A percentile compares a stretch with the other conserved stretches of the same genome.
phyloP scores from a whole-genome alignment of 208 protist species.

The Wallacemonas sp. region DNA sequence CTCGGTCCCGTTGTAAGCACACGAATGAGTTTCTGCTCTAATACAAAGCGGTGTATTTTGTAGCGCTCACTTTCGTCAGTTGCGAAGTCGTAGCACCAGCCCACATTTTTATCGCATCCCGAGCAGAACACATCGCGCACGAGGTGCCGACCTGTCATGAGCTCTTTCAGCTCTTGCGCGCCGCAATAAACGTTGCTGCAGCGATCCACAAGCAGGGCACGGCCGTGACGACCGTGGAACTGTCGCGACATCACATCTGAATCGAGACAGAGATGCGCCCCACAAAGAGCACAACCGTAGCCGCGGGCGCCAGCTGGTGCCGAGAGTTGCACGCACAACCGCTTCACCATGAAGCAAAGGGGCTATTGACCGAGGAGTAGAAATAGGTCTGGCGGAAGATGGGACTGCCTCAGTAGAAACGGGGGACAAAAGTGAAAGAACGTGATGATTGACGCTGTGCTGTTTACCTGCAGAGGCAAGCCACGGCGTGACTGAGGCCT shows the following conservation, averaged over 20 bases:
- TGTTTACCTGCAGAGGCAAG: no score
- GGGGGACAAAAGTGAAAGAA: no score
- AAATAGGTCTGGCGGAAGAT: not conserved
- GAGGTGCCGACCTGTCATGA: conserved; percentile 78
- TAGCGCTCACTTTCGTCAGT: conserved; percentile 76
- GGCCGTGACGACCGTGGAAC: conserved; percentile 75
- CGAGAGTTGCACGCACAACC: conserved; percentile 41
- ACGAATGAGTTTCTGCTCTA: conserved; percentile 65
- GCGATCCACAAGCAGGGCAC: conserved; percentile 66
- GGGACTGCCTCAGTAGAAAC: no score
- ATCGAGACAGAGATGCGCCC: conserved; percentile 60
- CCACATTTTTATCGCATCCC: conserved; percentile 71
- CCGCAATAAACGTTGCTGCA: conserved; percentile 80
- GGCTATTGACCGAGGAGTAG: not conserved
- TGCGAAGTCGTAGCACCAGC: conserved; percentile 85
- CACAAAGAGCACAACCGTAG: conserved; percentile 76
- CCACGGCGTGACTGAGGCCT: no score
- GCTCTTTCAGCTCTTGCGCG: conserved; percentile 70
- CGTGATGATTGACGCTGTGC: no score
- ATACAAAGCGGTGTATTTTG: conserved; percentile 78
- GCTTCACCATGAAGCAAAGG: conserved; percentile 32
- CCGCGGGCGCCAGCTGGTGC: conserved; percentile 29
- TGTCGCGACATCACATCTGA: conserved; percentile 67
- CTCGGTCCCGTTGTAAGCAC: conserved; percentile 19
- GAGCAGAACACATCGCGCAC: conserved; percentile 79